These are phyloP conservation scores for Capsicum pubescens DNA, from an alignment of 257 asterid genomes.

Conservation along the genomic window DNA sequence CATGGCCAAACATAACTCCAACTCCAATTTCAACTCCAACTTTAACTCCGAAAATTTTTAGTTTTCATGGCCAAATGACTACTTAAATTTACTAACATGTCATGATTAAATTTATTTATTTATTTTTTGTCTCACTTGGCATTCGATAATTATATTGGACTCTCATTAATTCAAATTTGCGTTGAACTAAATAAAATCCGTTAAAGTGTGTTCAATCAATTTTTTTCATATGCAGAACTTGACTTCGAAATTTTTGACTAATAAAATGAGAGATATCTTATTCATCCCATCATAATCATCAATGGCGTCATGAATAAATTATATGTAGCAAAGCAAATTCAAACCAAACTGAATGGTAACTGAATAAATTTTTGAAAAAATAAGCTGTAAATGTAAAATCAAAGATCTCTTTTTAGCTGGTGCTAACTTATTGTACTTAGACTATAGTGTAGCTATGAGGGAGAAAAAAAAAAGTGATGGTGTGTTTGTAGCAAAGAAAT, in stretches of 20 bases:
- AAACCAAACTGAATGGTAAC: neutral
- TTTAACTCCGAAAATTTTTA: no score
- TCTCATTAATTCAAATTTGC: no score
- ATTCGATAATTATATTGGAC: neutral
- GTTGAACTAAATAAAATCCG: no score
- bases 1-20: no score
- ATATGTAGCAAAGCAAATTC: neutral
- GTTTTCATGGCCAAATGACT: no score
- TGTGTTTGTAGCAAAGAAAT: neutral
- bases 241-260: no score
- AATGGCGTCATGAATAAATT: neutral
- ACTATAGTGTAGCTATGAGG: neutral
- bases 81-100: neutral
- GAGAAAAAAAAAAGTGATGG: neutral
- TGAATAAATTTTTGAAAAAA: neutral
- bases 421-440: neutral
- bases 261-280: neutral
- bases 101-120: neutral
- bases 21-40: no score
- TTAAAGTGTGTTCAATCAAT: neutral
- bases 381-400: neutral
- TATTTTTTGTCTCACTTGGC: neutral
- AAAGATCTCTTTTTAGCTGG: neutral
- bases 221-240: neutral
- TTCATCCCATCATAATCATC: neutral